Percentiles rank a stretch among this genome's conserved stretches.
Conservation (phyloP, 1,284 basidiomycete genomes). For the Fomes fomentarius region DNA sequence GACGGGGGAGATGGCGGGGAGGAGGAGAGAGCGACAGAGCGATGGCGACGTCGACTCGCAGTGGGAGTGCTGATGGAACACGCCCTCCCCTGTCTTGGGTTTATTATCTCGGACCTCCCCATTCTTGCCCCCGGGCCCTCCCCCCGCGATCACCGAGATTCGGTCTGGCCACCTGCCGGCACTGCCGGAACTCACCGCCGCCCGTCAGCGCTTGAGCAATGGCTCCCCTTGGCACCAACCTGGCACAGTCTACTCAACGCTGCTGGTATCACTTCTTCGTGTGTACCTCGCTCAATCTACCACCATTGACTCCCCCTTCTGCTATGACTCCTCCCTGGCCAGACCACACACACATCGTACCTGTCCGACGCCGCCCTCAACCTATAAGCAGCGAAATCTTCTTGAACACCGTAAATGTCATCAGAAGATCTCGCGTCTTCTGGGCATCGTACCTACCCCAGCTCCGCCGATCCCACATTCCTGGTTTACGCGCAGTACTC, state of each 20-base stretch:
- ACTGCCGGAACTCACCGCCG: not conserved
- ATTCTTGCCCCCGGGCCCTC: conserved; percentile 17
- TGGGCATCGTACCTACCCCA: not conserved
- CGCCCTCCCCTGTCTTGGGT: not conserved
- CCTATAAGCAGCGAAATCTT: not conserved
- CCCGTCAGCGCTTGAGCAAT: no score
- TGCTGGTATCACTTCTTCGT: not conserved
- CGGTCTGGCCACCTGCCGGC: not conserved
- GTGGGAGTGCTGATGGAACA: conserved; percentile 25
- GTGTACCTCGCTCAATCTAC: not conserved
- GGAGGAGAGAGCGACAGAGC: conserved; percentile 19
- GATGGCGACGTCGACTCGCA: conserved; percentile 29
- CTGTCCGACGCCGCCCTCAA: not conserved
- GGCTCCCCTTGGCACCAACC: no score
- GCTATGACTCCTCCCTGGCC: not conserved
- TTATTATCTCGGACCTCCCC: conserved; percentile 21
- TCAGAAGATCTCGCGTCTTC: not conserved
- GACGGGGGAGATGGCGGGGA: conserved; percentile 22
- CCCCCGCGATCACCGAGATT: not conserved
- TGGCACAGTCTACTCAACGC: conserved; percentile 11
- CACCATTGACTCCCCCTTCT: not conserved
- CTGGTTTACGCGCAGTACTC: conserved; percentile 1
- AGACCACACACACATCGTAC: not conserved
- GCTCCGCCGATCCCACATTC: conserved; percentile 5
- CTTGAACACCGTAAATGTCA: no score